Conservation (phyloP, 768 basidiomycete genomes). For the Suillus subluteus region DNA sequence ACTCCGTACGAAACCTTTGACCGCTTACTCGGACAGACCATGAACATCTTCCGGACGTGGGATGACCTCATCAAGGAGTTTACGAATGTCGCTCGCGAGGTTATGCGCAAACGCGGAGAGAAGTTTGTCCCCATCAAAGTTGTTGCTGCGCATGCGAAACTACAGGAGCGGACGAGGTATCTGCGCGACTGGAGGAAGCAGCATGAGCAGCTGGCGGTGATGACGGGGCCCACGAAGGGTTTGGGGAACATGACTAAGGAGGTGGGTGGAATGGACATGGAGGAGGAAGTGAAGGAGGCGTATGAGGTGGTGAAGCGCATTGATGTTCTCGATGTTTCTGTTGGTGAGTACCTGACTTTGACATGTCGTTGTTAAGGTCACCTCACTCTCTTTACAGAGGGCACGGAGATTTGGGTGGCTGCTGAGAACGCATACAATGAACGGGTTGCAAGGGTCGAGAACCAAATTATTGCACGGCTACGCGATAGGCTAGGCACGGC, state of each 20-base stretch:
- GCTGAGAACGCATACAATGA: constrained; percentile 99
- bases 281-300: constrained; percentile 93
- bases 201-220: constrained; percentile 95
- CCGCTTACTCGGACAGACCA: constrained; percentile 73
- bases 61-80: constrained; percentile 92
- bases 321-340: constrained; percentile 92
- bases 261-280: constrained; percentile 94
- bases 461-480: constrained; percentile 94
- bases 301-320: constrained; percentile 98
- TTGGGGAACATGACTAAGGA: constrained; percentile 73
- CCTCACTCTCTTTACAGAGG: constrained; percentile 57
- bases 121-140: constrained; percentile 98
- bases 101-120: constrained; percentile 86
- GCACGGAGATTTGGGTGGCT: constrained; percentile 96
- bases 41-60: constrained; percentile 84
- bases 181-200: constrained; percentile 93
- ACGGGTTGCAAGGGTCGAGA: constrained; percentile 95
- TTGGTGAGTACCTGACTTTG: constrained; percentile 55
- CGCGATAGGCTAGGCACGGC: constrained; percentile 93
- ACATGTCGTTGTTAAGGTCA: background rate
- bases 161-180: constrained; percentile 88
- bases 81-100: constrained; percentile 90
- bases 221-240: constrained; percentile 95
- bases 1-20: constrained; percentile 96
- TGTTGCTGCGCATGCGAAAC: constrained; percentile 83